phyloP scores from a whole-genome alignment of 108 stramenopile species.

The Mayamaea pseudoterrestris region DNA sequence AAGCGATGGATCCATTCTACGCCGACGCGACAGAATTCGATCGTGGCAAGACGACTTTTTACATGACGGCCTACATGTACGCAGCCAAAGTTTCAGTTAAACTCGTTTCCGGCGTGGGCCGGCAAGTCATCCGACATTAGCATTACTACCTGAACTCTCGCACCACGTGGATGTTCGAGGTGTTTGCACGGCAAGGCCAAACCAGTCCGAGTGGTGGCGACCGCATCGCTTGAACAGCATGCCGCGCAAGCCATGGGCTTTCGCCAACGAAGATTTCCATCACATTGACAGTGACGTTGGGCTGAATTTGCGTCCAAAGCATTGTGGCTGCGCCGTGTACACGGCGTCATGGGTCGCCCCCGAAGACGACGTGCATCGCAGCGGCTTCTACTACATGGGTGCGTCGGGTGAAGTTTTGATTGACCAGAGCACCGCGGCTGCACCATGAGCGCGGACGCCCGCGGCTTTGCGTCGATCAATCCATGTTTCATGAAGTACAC shows the following conservation, averaged over 20 bases:
- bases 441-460: conserved; percentile 75
- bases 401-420: conserved; percentile 92
- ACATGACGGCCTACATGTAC: conserved; percentile 99
- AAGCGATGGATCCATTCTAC: conserved; percentile 99
- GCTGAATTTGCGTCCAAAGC: conserved; percentile 59
- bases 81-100: conserved; percentile 98
- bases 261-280: conserved; percentile 96
- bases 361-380: conserved; percentile 96
- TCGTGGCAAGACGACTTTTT: conserved; percentile 61
- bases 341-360: conserved; percentile 97
- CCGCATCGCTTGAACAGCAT: conserved; percentile 82
- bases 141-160: conserved; percentile 98
- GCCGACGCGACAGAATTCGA: conserved; percentile 97
- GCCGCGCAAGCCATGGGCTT: conserved; percentile 78
- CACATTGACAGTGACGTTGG: conserved; percentile 95
- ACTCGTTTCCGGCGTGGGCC: conserved; percentile 99
- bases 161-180: conserved; percentile 97
- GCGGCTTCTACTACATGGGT: conserved; percentile 99
- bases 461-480: conserved; percentile 88
- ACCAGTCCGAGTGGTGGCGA: conserved; percentile 88
- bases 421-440: conserved; percentile 98
- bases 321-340: conserved; percentile 94
- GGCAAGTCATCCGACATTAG: conserved; percentile 95
- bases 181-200: conserved; percentile 76
- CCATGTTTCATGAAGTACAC: conserved; percentile 99